Evolutionary conservation across 2,329 filamentous ascomycete genomes (phyloP).

Genomic region (Colletotrichum viniferum): DNA sequence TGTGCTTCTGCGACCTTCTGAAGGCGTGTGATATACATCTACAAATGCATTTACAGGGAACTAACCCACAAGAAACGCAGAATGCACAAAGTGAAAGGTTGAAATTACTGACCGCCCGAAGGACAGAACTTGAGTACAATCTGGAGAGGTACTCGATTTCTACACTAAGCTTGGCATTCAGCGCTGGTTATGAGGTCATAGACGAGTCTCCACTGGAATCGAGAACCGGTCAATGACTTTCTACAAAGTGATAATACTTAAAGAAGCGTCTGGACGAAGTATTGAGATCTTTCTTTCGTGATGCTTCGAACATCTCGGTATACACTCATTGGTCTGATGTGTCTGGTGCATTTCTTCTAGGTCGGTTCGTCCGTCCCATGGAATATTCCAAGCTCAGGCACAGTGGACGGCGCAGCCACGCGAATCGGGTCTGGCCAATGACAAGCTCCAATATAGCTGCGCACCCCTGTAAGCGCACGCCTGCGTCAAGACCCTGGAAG

Average conservation of each 20-base stretch:
- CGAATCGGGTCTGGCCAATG: slow-evolving; percentile 4
- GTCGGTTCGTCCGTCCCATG: neutral
- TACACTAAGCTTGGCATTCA: neutral
- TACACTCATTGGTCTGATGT: neutral
- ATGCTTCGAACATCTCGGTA: neutral
- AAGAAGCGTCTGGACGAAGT: neutral
- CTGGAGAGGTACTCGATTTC: neutral
- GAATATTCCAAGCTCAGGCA: neutral
- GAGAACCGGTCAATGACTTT: neutral
- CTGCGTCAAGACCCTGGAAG: slow-evolving; percentile 2
- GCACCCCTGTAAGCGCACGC: neutral
- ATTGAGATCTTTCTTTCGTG: neutral
- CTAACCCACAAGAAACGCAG: neutral
- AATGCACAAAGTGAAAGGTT: neutral
- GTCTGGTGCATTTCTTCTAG: neutral
- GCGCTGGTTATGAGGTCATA: neutral
- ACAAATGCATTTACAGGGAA: neutral
- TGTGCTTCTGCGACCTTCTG: neutral
- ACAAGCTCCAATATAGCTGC: neutral
- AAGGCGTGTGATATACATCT: neutral
- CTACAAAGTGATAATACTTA: neutral
- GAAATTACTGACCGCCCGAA: neutral
- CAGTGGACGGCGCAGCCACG: neutral
- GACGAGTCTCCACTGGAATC: neutral
- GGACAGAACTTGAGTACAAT: neutral